phyloP scores from a whole-genome alignment of 768 basidiomycete species.

The Pleurotus citrinopileatus region DNA sequence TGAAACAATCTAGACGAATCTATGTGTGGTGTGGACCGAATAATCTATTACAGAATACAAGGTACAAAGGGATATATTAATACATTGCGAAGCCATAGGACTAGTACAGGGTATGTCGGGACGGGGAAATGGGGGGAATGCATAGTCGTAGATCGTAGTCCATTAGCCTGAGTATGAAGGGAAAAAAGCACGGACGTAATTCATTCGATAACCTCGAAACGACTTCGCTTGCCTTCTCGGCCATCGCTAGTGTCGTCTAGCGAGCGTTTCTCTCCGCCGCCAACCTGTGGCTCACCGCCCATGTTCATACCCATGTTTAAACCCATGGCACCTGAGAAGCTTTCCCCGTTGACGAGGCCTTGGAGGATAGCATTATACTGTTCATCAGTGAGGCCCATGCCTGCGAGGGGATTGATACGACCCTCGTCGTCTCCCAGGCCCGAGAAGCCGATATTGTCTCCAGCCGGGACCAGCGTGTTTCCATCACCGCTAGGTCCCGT shows the following conservation, averaged over 20 bases:
- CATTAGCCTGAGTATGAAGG: background rate
- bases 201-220: conserved; percentile 62
- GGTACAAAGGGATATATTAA: conserved; percentile 3
- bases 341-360: conserved; percentile 66
- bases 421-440: conserved; percentile 41
- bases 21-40: background rate
- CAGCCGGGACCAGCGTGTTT: conserved; percentile 14
- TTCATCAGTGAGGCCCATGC: conserved; percentile 86
- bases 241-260: conserved; percentile 36
- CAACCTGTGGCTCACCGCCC: conserved; percentile 13
- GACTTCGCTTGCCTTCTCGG: conserved; percentile 51
- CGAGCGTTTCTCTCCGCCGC: conserved; percentile 28
- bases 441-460: conserved; percentile 18
- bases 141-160: background rate
- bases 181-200: background rate
- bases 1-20: background rate
- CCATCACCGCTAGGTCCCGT: conserved; percentile 12
- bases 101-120: conserved; percentile 5
- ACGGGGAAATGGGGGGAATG: background rate
- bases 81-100: conserved; percentile 2
- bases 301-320: conserved; percentile 19
- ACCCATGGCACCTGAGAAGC: conserved; percentile 28
- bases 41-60: conserved; percentile 2
- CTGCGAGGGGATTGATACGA: conserved; percentile 78
- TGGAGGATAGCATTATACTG: conserved; percentile 81